Percentiles rank a stretch among this genome's conserved stretches.
phyloP scores from a whole-genome alignment of 202 grass and related monocot species.

The Panicum virgatum region DNA sequence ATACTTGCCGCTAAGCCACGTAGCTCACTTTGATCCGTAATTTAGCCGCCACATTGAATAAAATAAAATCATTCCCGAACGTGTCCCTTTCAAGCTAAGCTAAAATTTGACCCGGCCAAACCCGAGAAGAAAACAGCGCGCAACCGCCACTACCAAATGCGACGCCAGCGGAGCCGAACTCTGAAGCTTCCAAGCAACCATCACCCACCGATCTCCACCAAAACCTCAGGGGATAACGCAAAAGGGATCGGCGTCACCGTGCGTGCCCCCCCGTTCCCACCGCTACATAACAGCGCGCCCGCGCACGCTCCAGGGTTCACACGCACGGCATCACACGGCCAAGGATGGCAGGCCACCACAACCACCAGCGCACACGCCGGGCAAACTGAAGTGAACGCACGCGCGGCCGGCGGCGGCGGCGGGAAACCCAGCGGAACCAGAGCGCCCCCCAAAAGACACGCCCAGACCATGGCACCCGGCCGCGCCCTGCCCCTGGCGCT shows the following conservation, averaged over 20 bases:
- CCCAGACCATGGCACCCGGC: conserved; percentile 31
- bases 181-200: conserved; percentile 53
- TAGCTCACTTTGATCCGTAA: neutral
- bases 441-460: neutral
- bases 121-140: neutral
- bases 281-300: conserved; percentile 4
- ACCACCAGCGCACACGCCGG: neutral
- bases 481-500: conserved; percentile 34
- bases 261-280: neutral
- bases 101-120: neutral
- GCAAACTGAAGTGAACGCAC: conserved; percentile 36
- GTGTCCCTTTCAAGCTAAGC: neutral
- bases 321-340: too few species aligned
- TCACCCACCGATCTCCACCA: neutral
- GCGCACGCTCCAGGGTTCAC: neutral
- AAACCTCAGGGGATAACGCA: neutral
- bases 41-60: neutral
- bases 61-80: neutral
- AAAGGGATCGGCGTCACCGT: too few species aligned
- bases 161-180: neutral
- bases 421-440: neutral
- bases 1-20: neutral
- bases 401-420: neutral
- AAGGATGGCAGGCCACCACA: conserved; percentile 15
- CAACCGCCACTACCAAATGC: neutral